phyloP scores from a whole-genome alignment of 2,329 filamentous ascomycete species.

The Penicillium psychrosexuale region DNA sequence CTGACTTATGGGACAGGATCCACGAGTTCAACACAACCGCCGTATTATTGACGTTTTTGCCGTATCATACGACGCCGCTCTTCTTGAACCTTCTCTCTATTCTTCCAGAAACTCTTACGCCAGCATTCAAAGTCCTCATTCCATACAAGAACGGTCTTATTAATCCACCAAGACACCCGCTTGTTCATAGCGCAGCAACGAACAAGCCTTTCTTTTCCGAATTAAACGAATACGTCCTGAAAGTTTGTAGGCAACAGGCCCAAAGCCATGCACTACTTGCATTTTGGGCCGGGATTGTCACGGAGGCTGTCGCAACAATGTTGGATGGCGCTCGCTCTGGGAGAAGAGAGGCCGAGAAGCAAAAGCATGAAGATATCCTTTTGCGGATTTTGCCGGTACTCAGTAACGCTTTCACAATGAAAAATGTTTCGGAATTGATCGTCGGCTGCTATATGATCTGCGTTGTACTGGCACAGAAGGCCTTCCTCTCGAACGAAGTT shows the following conservation, averaged over 20 bases:
- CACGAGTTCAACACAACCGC: slow-evolving; percentile 84
- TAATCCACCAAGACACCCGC: slow-evolving; percentile 71
- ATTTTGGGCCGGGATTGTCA: slow-evolving; percentile 87
- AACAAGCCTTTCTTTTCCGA: slow-evolving; percentile 71
- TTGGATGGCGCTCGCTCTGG: slow-evolving; percentile 75
- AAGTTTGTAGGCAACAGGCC: slow-evolving; percentile 66
- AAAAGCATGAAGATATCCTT: slow-evolving; percentile 75
- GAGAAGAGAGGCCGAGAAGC: slow-evolving; percentile 68
- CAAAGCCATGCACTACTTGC: slow-evolving; percentile 75
- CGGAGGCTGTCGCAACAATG: slow-evolving; percentile 80
- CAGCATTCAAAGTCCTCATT: slow-evolving; percentile 76
- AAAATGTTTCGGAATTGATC: slow-evolving; percentile 72
- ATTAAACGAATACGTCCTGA: slow-evolving; percentile 75
- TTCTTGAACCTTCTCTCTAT: slow-evolving; percentile 87
- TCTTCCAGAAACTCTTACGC: slow-evolving; percentile 68
- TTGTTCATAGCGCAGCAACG: slow-evolving; percentile 79
- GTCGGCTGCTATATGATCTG: slow-evolving; percentile 90
- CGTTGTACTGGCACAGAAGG: slow-evolving; percentile 79
- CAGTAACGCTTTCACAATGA: slow-evolving; percentile 72
- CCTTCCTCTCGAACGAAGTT: slow-evolving; percentile 71
- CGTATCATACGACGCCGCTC: slow-evolving; percentile 81
- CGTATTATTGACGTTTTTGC: slow-evolving; percentile 81
- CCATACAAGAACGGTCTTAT: slow-evolving; percentile 79
- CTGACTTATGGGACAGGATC: slow-evolving; percentile 54
- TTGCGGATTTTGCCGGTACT: slow-evolving; percentile 67